phyloP scores from a whole-genome alignment of 140 eudicot species.

The Erigeron philadelphicus region DNA sequence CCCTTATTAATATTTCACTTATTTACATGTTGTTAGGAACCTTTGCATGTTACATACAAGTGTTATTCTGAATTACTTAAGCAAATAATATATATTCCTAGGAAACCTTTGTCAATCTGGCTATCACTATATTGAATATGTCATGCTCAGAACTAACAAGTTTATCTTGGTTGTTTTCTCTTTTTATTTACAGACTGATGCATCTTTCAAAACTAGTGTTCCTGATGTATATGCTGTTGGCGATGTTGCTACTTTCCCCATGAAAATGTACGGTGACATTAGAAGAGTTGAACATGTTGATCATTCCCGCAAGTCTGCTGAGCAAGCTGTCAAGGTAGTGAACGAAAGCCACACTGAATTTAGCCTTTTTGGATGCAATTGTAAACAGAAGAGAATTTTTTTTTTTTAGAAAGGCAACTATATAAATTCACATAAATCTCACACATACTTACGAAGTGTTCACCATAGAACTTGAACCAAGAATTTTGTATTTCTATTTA shows the following conservation, averaged over 20 bases:
- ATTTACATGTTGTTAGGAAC: too few species aligned
- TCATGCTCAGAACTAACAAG: background rate
- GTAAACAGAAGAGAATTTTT: background rate
- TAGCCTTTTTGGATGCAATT: background rate
- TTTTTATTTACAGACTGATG: constrained; percentile 70
- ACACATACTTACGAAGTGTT: too few species aligned
- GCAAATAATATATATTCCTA: background rate
- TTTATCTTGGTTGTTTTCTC: constrained; percentile 3
- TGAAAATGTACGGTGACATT: constrained; percentile 72
- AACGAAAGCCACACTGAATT: background rate
- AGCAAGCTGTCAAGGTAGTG: constrained; percentile 86
- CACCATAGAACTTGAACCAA: background rate
- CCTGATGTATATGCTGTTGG: constrained; percentile 96
- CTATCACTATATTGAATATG: background rate
- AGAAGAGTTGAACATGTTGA: constrained; percentile 99
- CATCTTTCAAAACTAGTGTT: constrained; percentile 74
- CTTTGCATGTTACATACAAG: too few species aligned
- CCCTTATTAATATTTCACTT: too few species aligned
- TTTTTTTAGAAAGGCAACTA: too few species aligned
- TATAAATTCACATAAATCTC: too few species aligned
- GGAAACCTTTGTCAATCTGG: background rate
- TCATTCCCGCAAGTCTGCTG: constrained; percentile 97
- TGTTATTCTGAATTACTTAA: too few species aligned
- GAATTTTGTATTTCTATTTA: background rate
- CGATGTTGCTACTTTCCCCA: constrained; percentile 95